phyloP scores from a whole-genome alignment of 2,329 filamentous ascomycete species.

The Coniosporium tulheliwenetii region DNA sequence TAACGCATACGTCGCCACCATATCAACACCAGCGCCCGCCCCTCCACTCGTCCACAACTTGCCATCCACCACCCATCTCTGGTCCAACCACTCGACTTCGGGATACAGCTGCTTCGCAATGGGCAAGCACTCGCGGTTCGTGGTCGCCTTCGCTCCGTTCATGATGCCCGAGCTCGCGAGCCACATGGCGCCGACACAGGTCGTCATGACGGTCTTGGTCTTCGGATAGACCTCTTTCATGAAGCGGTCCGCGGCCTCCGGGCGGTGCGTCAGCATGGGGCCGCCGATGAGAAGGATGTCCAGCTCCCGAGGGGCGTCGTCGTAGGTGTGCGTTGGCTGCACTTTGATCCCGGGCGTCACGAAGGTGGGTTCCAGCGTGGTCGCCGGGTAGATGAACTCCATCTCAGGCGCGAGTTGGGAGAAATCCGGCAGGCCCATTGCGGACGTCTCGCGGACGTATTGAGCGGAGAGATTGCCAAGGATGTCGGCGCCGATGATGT shows the following conservation, averaged over 20 bases:
- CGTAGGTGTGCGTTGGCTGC: slow-evolving; percentile 23
- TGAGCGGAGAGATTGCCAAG: slow-evolving; percentile 19
- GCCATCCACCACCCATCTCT: slow-evolving; percentile 23
- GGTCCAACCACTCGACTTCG: slow-evolving; percentile 20
- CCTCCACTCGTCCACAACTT: slow-evolving; percentile 24
- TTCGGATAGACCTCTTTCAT: slow-evolving; percentile 19
- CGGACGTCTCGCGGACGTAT: slow-evolving; percentile 9
- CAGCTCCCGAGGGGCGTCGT: slow-evolving; percentile 23
- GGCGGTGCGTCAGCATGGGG: slow-evolving; percentile 14
- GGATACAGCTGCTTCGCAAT: slow-evolving; percentile 15
- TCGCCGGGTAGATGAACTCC: slow-evolving; percentile 23
- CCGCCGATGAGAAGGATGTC: slow-evolving; percentile 25
- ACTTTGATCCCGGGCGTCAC: slow-evolving; percentile 17
- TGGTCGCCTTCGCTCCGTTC: slow-evolving; percentile 22
- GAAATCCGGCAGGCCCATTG: slow-evolving; percentile 7
- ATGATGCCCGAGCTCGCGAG: slow-evolving; percentile 20
- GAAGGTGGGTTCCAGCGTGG: slow-evolving; percentile 15
- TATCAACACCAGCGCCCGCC: slow-evolving; percentile 17
- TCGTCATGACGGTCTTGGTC: slow-evolving; percentile 21
- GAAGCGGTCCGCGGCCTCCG: slow-evolving; percentile 18
- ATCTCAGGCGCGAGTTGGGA: slow-evolving; percentile 13
- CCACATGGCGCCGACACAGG: slow-evolving; percentile 24
- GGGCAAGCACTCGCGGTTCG: slow-evolving; percentile 17
- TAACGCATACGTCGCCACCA: slow-evolving; percentile 1
- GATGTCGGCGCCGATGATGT: slow-evolving; percentile 25